phyloP scores from a whole-genome alignment of 345 rosid species.

The Tarenaya hassleriana region DNA sequence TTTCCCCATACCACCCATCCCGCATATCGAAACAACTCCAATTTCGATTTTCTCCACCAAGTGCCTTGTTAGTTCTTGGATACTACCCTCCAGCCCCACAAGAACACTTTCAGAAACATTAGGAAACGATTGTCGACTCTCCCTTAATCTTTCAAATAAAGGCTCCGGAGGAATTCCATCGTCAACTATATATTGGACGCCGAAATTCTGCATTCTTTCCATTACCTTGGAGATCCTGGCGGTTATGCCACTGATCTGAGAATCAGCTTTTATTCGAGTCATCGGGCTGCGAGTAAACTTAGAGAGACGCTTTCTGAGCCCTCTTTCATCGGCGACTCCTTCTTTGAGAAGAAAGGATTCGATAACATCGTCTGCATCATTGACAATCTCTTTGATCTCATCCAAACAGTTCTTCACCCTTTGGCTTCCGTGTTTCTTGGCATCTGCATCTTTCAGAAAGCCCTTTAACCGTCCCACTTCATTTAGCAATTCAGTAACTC shows the following conservation, averaged over 20 bases:
- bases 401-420: conserved; percentile 28
- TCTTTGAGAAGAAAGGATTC: conserved; percentile 15
- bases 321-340: conserved; percentile 1
- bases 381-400: conserved; percentile 23
- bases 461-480: conserved; percentile 27
- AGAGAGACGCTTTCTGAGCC: conserved; percentile 8
- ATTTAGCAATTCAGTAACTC: conserved; percentile 14
- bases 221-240: conserved; percentile 27
- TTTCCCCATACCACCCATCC: too few species aligned
- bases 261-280: not conserved
- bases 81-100: conserved; percentile 35
- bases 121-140: conserved; percentile 19
- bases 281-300: conserved; percentile 6
- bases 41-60: conserved; percentile 1
- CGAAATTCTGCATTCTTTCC: conserved; percentile 26
- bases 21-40: conserved; percentile 30
- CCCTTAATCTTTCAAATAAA: too few species aligned
- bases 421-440: conserved; percentile 26
- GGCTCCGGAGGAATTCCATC: too few species aligned
- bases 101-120: conserved; percentile 18
- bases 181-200: conserved; percentile 17
- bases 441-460: too few species aligned
- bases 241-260: conserved; percentile 17
- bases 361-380: conserved; percentile 31
- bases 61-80: conserved; percentile 12